Conservation (phyloP, 306 rosid species). For the Inga laurina region DNA sequence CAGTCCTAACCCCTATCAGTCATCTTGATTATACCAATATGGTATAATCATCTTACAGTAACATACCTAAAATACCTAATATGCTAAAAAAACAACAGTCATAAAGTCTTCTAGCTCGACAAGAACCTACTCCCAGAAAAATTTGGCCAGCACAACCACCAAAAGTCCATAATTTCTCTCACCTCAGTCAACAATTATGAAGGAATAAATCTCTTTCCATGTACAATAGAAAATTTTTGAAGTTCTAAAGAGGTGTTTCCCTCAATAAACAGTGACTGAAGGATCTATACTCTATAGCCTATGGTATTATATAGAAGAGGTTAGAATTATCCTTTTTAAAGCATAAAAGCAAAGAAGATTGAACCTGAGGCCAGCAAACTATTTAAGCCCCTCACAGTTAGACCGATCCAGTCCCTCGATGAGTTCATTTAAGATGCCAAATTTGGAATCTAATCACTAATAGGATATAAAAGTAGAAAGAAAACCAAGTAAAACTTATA, state of each 20-base stretch:
- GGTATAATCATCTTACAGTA: background rate
- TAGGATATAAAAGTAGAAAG: background rate
- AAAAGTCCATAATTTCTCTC: background rate
- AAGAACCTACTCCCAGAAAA: background rate
- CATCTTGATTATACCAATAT: background rate
- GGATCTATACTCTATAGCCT: background rate
- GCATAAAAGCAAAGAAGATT: background rate
- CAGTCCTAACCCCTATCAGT: background rate
- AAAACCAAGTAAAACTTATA: background rate
- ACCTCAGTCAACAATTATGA: background rate
- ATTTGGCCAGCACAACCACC: background rate
- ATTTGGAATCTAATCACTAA: background rate
- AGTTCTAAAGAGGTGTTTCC: background rate
- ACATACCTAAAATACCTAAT: background rate
- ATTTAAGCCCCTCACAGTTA: background rate
- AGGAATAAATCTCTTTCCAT: background rate
- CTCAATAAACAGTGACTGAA: background rate
- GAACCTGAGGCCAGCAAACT: constrained; percentile 1
- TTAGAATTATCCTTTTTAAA: background rate
- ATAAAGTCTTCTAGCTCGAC: background rate
- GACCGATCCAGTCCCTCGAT: background rate
- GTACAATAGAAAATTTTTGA: background rate
- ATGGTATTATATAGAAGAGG: background rate
- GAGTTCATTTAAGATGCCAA: background rate
- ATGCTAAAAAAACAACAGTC: background rate